phyloP scores from a whole-genome alignment of 2,329 filamentous ascomycete species.

The Fusarium secorum region DNA sequence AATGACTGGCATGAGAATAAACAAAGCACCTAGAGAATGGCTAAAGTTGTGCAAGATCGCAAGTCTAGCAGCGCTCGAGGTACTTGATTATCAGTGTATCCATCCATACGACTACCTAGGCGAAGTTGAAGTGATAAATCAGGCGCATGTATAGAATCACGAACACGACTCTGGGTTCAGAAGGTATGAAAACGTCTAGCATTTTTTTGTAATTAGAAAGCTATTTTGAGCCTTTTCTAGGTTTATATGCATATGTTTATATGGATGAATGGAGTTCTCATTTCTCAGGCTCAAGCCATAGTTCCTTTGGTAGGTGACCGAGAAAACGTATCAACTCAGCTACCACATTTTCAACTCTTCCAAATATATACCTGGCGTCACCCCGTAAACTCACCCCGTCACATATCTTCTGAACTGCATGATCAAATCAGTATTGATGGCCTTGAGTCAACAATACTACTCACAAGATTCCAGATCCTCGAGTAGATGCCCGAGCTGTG shows the following conservation, averaged over 20 bases:
- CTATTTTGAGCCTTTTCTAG: neutral
- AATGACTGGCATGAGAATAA: neutral
- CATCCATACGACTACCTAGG: neutral
- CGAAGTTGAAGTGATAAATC: neutral
- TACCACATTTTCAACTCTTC: constrained; percentile 2
- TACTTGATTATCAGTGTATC: neutral
- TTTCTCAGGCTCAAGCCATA: constrained; percentile 24
- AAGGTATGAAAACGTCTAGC: neutral
- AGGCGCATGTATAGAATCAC: neutral
- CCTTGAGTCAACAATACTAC: neutral
- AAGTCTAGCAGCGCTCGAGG: neutral
- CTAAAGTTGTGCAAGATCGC: neutral
- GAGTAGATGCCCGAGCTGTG: constrained; percentile 14
- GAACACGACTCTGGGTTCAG: neutral
- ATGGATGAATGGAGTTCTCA: neutral
- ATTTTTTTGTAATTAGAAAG: neutral
- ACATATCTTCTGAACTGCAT: constrained; percentile 7
- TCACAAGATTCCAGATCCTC: constrained; percentile 18
- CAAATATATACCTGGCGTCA: constrained; percentile 8
- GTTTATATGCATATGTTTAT: neutral
- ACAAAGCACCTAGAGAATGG: neutral
- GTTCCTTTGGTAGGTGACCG: constrained; percentile 15
- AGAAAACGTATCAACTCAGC: constrained; percentile 20
- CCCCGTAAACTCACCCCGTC: neutral
- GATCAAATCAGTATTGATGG: neutral